Evolutionary conservation across 257 asterid genomes (phyloP), one percentile per base, ranked within the genome.

Genomic region (Rauvolfia tetraphylla): DNA sequence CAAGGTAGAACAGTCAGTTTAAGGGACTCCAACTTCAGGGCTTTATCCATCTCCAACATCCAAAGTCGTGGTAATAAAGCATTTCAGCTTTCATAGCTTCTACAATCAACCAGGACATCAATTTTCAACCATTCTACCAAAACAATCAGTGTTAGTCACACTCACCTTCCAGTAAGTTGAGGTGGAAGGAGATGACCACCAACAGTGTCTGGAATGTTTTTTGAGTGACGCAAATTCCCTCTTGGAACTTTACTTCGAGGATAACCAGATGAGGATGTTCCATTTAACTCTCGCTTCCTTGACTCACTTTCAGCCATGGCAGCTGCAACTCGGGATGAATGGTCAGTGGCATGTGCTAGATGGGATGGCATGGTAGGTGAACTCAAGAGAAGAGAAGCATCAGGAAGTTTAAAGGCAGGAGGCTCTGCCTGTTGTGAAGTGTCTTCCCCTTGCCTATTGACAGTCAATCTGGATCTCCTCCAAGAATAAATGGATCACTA

Each of bases 121-220:
- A 67, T 22, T 67, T 22, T 39, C 31, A 38, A 13, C 33, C 33
- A 7, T 36, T 25, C 7, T 20, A 9, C 33, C 49, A 20, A 67
- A 67, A 67, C 33, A 18, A 38, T 38, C 72, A 53, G 25, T 17
- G 10, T 3, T 20, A 7, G 15, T 51, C 13, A 53, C 31, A 75
- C 88, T 77, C 58, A 92, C 98, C 98, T 88, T 80, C 97, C 98
- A 4, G 87, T 74, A 46, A 93, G 90, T 85, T 93, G 97, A 80
- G 98, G 97, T 48, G 98, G 96, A 80, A 88, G 76, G 12, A 93
- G 81, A 74, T 71, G 88, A 74, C 91, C 93, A 74, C 81, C 87
- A 44, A 68, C 88, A 74, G 96, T 90, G 54, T 92, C 94, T 12
- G 93, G 97, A 59, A 79, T 84, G 83, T 71, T 90, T 84, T 86